phyloP scores from a whole-genome alignment of 2,329 filamentous ascomycete genomes.

The Xylaria sp. region DNA sequence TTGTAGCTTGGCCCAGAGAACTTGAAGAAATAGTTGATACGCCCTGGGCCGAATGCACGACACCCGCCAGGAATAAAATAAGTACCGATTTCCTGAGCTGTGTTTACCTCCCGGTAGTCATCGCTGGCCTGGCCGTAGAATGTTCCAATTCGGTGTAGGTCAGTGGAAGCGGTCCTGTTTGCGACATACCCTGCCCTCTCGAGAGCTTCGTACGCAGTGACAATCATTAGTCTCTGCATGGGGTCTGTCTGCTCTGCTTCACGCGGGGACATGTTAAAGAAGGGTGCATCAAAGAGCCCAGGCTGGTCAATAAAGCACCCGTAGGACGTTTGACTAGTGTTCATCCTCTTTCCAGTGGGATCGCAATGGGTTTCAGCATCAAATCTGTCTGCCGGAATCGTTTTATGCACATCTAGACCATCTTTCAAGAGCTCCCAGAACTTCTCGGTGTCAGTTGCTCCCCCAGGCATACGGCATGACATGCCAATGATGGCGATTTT shows the following conservation, averaged over 20 bases:
- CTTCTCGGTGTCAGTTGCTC: constrained; percentile 36
- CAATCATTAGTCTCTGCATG: constrained; percentile 70
- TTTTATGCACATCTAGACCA: constrained; percentile 43
- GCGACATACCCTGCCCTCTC: constrained; percentile 64
- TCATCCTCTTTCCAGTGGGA: constrained; percentile 37
- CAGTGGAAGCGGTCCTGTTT: constrained; percentile 37
- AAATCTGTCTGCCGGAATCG: constrained; percentile 38
- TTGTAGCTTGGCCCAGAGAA: constrained; percentile 47
- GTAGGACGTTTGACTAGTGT: constrained; percentile 34
- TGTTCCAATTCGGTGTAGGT: constrained; percentile 36
- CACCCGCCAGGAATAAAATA: constrained; percentile 52
- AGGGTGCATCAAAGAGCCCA: constrained; percentile 39
- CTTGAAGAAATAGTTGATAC: constrained; percentile 53
- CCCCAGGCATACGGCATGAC: constrained; percentile 39
- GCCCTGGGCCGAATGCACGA: constrained; percentile 51
- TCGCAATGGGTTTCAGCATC: constrained; percentile 41
- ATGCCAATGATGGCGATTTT: constrained; percentile 45
- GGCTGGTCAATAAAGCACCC: constrained; percentile 40
- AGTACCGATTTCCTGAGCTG: constrained; percentile 64
- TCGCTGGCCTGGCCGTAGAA: constrained; percentile 40
- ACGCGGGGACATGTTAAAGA: constrained; percentile 44
- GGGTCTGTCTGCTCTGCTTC: constrained; percentile 63
- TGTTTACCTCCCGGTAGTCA: constrained; percentile 70
- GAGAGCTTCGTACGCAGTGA: constrained; percentile 74
- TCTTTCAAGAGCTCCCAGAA: constrained; percentile 43